Conservation (phyloP, 768 basidiomycete genomes). For the Xerocomus potaroensis region DNA sequence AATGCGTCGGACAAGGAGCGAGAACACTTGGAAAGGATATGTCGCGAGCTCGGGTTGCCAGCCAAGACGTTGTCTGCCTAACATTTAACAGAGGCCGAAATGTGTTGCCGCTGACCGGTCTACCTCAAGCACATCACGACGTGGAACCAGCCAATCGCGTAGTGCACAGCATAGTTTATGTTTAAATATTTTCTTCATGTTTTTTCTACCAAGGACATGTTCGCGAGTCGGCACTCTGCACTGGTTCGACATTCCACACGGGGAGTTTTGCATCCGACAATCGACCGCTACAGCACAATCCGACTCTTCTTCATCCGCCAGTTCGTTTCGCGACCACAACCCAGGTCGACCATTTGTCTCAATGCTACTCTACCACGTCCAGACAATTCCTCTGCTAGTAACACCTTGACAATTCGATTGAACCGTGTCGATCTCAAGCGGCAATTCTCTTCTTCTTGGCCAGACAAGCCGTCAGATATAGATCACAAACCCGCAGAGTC, state of each 20-base stretch:
- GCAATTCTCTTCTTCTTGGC: not conserved
- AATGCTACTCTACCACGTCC: not conserved
- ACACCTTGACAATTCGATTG: conserved; percentile 5
- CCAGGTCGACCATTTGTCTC: not conserved
- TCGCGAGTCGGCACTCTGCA: conserved; percentile 4
- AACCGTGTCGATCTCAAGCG: conserved; percentile 16
- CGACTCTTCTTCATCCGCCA: conserved; percentile 51
- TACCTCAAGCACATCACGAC: no score
- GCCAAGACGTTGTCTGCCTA: conserved; percentile 18
- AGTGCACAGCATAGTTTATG: no score
- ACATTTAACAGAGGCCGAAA: no score
- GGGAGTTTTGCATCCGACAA: conserved; percentile 23
- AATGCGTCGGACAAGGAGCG: conserved; percentile 24
- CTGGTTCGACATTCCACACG: conserved; percentile 25
- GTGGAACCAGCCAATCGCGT: no score
- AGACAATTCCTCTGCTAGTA: not conserved
- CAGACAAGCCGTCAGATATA: conserved; percentile 6
- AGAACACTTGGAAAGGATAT: conserved; percentile 26
- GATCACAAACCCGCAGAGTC: conserved; percentile 8
- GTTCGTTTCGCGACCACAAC: conserved; percentile 5
- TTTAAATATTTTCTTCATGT: not conserved
- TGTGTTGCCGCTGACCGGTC: no score
- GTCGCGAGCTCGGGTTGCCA: conserved; percentile 28
- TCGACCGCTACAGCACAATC: conserved; percentile 59
- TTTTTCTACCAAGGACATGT: conserved; percentile 10